Evolutionary conservation across 2,329 filamentous ascomycete species (phyloP).

Genomic region (Fusarium pseudoanthophilum): DNA sequence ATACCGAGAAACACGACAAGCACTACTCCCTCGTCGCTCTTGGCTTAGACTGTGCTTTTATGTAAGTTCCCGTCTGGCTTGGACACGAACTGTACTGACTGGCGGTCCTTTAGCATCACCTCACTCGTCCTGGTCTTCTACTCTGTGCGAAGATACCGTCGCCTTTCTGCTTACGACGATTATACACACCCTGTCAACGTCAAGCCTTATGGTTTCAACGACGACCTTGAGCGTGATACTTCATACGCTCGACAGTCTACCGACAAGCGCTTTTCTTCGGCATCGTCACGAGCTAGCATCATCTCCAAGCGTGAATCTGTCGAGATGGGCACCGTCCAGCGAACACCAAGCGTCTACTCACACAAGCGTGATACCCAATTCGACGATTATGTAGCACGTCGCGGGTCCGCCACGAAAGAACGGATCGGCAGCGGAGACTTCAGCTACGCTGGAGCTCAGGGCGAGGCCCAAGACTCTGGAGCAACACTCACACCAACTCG

Average conservation of each 20-base stretch:
- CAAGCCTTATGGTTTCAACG: slow-evolving; percentile 60
- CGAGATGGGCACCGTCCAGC: slow-evolving; percentile 36
- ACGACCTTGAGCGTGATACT: slow-evolving; percentile 45
- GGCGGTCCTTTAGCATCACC: slow-evolving; percentile 41
- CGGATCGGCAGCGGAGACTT: slow-evolving; percentile 49
- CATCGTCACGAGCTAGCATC: slow-evolving; percentile 47
- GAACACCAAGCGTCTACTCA: slow-evolving; percentile 50
- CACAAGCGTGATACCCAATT: slow-evolving; percentile 61
- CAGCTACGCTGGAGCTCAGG: slow-evolving; percentile 40
- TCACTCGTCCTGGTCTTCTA: slow-evolving; percentile 59
- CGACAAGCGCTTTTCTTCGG: slow-evolving; percentile 44
- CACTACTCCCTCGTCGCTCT: slow-evolving; percentile 62
- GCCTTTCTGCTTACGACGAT: slow-evolving; percentile 60
- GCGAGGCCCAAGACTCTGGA: slow-evolving; percentile 24
- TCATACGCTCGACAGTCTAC: slow-evolving; percentile 43
- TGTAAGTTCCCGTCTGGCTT: slow-evolving; percentile 53
- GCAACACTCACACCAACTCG: slow-evolving; percentile 32
- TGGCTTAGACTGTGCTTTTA: slow-evolving; percentile 58
- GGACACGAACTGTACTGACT: slow-evolving; percentile 4
- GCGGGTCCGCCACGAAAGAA: slow-evolving; percentile 42
- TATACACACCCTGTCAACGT: slow-evolving; percentile 61
- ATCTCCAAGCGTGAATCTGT: slow-evolving; percentile 40
- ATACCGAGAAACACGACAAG: slow-evolving; percentile 56
- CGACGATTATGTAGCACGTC: slow-evolving; percentile 56
- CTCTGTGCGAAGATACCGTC: slow-evolving; percentile 59